Base-by-base conservation (phyloP, 768 basidiomycete genomes). In the Scleroderma bovista region DNA sequence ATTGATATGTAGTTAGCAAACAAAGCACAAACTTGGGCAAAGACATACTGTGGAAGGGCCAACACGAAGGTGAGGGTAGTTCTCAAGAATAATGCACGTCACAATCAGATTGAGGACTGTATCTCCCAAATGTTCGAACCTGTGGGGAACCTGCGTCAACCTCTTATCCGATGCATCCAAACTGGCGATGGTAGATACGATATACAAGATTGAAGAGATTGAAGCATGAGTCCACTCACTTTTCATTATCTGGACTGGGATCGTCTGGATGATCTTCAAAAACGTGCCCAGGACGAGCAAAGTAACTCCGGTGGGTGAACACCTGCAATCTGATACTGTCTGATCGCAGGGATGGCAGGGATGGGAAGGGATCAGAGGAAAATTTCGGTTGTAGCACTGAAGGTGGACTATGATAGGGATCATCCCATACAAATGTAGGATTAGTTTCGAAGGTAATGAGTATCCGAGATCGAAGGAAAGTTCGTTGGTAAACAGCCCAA, bases 181-280 rank as follows among this genome's bases (percentile, higher is more conserved):
- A 29, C 26, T 5, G 26, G 4, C 26, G 9, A 9, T 29, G 5
- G 9, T 29, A 9, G 5, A 29, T 5, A 29, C 9, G 9, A 29
- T 29, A 9, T 29, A 29, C 26, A 29, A 5, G 9, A 9, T 9
- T 9, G 26, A 29, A 29, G 26, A 29, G 26, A 29, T 29, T 29
- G 5, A 9, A 29, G 26, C n/a, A n/a, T n/a, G n/a, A n/a, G n/a
- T n/a, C 26, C 26, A 63, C 73, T 57, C 48, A 88, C 88, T 79
- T 84, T 69, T 91, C 88, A 54, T 91, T 90, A 61, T 91, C 88
- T 6, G 86, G 88, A 45, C 84, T 84, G 2, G 76, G 82, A 65
- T 91, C 88, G 54, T 79, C 72, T 0, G 74, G 78, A 33, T 70
- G 74, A 64, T 91, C 88, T 61, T 91, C 88, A 55, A 91, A 91